Base-by-base conservation (phyloP, 2,329 filamentous ascomycete species). In the Hypoxylon sp. region DNA sequence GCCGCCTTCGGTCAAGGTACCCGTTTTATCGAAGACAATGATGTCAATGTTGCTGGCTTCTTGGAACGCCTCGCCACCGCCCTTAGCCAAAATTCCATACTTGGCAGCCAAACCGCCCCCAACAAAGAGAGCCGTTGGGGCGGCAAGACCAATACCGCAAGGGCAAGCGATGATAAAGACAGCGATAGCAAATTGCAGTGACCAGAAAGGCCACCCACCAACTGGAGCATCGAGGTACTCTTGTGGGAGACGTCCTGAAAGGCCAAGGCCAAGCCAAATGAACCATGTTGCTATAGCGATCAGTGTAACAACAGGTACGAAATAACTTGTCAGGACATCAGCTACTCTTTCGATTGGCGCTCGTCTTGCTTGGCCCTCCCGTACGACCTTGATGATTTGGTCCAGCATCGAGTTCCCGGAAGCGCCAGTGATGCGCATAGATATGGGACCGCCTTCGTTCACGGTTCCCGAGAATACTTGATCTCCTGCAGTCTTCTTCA, bases 161-260 rank as follows among this genome's bases (percentile, higher is more conserved):
- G 58, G 58, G 13, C 58, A 61, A 25, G 58, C 58, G 5, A 53
- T 55, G 5, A 61, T 51, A 13, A 61, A 55, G 7, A 61, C 58
- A 6, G 58, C 58, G 28, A 61, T 61, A 30, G 58, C 58, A 17
- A 61, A 61, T 61, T 53, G 58, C 9, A 61, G 49, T 28, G 58
- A 61, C 58, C 58, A 61, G 58, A 61, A 61, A 36, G 36, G 36
- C 58, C 58, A 61, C 2, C 58, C 58, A 21, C 58, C 58, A 21
- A 61, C 38, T 7, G 48, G 38, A 21, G 19, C 38, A 30, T 61
- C 58, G n/a, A 61, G 49, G 21, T 61, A 61, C 30, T 52, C 51
- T 13, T 55, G 17, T 6, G 58, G 58, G 13, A 61, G 58, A 1
- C 58, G 49, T 6, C 58, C 58, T 5, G 58, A 61, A 25, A 61